Evolutionary conservation across 768 basidiomycete genomes (phyloP), one percentile per base, ranked within the genome.

Genomic region (Neoboletus subvelutipes): DNA sequence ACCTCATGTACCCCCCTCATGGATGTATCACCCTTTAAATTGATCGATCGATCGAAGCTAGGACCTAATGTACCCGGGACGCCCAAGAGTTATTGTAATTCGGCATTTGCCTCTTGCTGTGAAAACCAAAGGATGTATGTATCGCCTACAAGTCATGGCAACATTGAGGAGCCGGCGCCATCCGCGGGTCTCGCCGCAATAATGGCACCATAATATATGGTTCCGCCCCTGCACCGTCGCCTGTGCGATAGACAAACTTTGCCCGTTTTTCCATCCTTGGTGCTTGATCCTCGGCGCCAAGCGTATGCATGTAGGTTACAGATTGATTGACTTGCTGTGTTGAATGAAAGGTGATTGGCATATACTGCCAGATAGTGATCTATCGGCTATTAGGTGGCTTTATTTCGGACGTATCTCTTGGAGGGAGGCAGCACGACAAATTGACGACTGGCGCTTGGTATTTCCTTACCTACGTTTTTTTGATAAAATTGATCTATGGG

Each of bases 1-100:
- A 22, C 54, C 51, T 46, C 45, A 31, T 20, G 45, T 11, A 31
- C 28, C 29, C 31, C 31, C 46, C 62, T 60, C 63, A 37, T 56
- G 63, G 39, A 22, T 11, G 47, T 43, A 45, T 48, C 48, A 11
- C 31, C 31, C 43, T 41, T 20, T 17, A 10, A 18, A 4, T 40
- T 5, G 52, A 59, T 63, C 48, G 39, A 63, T 40, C 39, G 39
- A 37, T 37, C 36, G 17, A 37, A 17, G 36, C 7, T 5, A 6
- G 36, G 36, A 17, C 36, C 29, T 10, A 31, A 31, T 9, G 28
- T 28, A 28, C 28, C 28, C 28, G 28, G 28, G 28, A 3, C 28
- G 28, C 28, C 5, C 34, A 34, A 39, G 37, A 18, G 37, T 39
- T n/a, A 39, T 39, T 18, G 37, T 28, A 5, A 28, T 5, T 40